Percentiles rank a stretch among this genome's conserved stretches.
phyloP scores from a whole-genome alignment of 1,284 basidiomycete species.

The Lignosus rhinocerotis region DNA sequence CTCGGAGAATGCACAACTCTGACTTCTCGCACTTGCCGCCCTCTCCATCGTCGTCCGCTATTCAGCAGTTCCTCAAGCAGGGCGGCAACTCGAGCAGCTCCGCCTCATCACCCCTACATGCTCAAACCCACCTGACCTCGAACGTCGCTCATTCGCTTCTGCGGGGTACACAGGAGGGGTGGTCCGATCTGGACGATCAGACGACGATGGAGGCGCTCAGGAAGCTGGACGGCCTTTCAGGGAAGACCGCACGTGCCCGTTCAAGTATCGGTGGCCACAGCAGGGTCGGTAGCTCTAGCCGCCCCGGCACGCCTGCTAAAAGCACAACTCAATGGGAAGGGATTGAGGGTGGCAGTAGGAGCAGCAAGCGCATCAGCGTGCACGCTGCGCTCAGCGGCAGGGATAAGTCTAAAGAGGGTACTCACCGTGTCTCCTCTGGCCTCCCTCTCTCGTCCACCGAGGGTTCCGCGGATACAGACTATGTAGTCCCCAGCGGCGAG shows the following conservation, averaged over 20 bases:
- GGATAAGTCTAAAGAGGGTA: slow-evolving; percentile 30
- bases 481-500: slow-evolving; percentile 47
- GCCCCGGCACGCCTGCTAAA: slow-evolving; percentile 73
- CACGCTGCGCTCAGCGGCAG: slow-evolving; percentile 36
- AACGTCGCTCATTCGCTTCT: slow-evolving; percentile 77
- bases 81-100: slow-evolving; percentile 46
- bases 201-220: slow-evolving; percentile 90
- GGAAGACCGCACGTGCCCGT: slow-evolving; percentile 62
- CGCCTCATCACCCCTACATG: slow-evolving; percentile 45
- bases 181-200: slow-evolving; percentile 83
- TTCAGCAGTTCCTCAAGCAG: slow-evolving; percentile 78
- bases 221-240: slow-evolving; percentile 89
- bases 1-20: slow-evolving; percentile 62
- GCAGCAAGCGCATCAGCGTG: slow-evolving; percentile 50
- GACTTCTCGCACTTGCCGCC: slow-evolving; percentile 89
- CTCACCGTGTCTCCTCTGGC: slow-evolving; percentile 37
- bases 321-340: slow-evolving; percentile 68
- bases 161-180: slow-evolving; percentile 80
- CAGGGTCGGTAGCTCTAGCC: slow-evolving; percentile 62
- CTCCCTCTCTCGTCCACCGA: slow-evolving; percentile 42
- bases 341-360: slow-evolving; percentile 48
- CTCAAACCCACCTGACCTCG: slow-evolving; percentile 48
- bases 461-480: slow-evolving; percentile 35
- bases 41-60: slow-evolving; percentile 82
- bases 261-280: slow-evolving; percentile 67